phyloP scores from a whole-genome alignment of 768 basidiomycete species.

The Cystofilobasidium bisporidii region DNA sequence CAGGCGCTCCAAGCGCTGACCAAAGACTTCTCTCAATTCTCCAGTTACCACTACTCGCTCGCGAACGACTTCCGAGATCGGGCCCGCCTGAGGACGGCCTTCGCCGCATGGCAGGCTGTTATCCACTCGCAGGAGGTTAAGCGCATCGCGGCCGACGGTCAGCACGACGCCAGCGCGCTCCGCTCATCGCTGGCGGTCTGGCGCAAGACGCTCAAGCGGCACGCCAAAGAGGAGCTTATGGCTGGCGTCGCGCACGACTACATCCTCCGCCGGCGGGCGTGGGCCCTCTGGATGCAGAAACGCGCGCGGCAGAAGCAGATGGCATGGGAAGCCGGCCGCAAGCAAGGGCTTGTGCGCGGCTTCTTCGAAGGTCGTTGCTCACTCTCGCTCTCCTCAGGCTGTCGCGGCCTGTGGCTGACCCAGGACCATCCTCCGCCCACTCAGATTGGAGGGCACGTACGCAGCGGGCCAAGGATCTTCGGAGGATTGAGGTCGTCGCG shows the following conservation, averaged over 20 bases:
- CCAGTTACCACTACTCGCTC: too few relatives aligned
- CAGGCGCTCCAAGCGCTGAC: too few relatives aligned
- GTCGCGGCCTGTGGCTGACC: background rate
- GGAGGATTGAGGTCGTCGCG: background rate
- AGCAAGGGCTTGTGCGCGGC: slow-evolving; percentile 42
- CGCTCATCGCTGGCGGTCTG: slow-evolving; percentile 48
- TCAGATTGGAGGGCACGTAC: background rate
- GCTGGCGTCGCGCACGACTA: slow-evolving; percentile 51
- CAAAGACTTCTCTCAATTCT: too few relatives aligned
- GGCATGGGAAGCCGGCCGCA: slow-evolving; percentile 44
- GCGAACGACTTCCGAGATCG: too few relatives aligned
- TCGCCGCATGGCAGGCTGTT: too few relatives aligned
- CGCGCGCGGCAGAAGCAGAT: slow-evolving; percentile 42
- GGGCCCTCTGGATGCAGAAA: slow-evolving; percentile 47
- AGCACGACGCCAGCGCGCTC: slow-evolving; percentile 44
- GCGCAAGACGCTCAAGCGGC: slow-evolving; percentile 50
- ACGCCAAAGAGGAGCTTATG: slow-evolving; percentile 48
- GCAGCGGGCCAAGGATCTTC: background rate
- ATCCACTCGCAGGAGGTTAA: background rate
- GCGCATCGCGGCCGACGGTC: slow-evolving; percentile 47
- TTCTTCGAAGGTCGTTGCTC: slow-evolving; percentile 40
- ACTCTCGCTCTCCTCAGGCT: background rate
- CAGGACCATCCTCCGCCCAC: too few relatives aligned
- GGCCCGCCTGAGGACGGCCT: too few relatives aligned
- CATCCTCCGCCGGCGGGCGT: slow-evolving; percentile 43